Percentiles rank a stretch among this genome's conserved stretches.
Conservation (phyloP, 495 filamentous ascomycete species). For the Penicillium subrubescens region DNA sequence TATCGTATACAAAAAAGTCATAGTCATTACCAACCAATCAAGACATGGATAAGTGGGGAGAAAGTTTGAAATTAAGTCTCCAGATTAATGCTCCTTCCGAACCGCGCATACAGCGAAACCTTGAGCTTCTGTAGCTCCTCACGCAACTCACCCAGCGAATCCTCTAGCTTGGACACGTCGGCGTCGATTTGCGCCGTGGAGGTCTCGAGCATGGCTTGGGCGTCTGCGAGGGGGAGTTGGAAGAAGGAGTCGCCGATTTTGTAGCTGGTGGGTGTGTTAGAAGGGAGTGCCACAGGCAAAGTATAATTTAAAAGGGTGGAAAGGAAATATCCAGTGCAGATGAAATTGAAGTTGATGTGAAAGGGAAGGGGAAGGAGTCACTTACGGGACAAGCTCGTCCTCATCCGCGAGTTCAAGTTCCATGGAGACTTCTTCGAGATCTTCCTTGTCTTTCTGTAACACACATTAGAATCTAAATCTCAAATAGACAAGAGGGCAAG, state of each 20-base stretch:
- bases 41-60: no score
- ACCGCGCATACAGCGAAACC: slow-evolving; percentile 87
- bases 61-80: slow-evolving; percentile 63
- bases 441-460: slow-evolving; percentile 93
- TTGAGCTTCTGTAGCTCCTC: slow-evolving; percentile 89
- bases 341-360: no score
- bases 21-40: slow-evolving; percentile 2
- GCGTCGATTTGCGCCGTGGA: slow-evolving; percentile 72
- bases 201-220: slow-evolving; percentile 76
- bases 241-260: slow-evolving; percentile 97
- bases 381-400: slow-evolving; percentile 87
- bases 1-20: slow-evolving; percentile 2
- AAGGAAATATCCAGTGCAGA: no score
- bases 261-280: slow-evolving; percentile 59
- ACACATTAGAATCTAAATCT: not conserved
- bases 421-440: slow-evolving; percentile 85
- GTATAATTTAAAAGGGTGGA: no score
- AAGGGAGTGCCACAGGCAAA: no score
- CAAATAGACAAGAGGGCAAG: no score
- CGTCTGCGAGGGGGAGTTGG: slow-evolving; percentile 77
- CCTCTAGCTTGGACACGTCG: slow-evolving; percentile 75
- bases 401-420: slow-evolving; percentile 96
- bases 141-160: slow-evolving; percentile 68
- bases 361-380: slow-evolving; percentile 1
- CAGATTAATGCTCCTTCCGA: slow-evolving; percentile 93